Evolutionary conservation across 768 basidiomycete genomes (phyloP).

Genomic region (Mycena olivaceomarginata): DNA sequence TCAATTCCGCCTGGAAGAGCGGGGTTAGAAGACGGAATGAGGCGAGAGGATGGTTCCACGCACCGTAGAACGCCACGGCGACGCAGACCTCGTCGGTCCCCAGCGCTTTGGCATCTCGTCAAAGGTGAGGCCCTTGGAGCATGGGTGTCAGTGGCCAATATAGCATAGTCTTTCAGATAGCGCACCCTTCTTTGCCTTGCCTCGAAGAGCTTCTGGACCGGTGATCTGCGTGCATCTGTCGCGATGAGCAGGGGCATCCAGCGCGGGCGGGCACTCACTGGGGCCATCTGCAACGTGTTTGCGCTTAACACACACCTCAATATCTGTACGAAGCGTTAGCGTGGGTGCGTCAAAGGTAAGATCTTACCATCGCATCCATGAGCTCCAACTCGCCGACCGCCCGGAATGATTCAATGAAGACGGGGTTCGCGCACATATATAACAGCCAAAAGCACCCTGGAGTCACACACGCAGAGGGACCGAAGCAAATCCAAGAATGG

Average conservation of each 20-base stretch:
- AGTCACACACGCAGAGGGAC: slow-evolving; percentile 23
- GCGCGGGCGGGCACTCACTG: slow-evolving; percentile 7
- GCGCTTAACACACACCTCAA: background rate
- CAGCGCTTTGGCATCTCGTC: background rate
- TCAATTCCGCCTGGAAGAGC: no score
- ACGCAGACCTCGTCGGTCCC: background rate
- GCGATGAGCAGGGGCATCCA: slow-evolving; percentile 12
- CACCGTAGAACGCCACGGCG: no score
- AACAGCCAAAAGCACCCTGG: slow-evolving; percentile 9
- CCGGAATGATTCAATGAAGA: slow-evolving; percentile 3
- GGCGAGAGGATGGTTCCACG: no score
- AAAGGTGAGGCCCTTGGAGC: slow-evolving; percentile 5
- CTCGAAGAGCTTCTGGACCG: background rate
- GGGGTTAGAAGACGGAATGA: no score
- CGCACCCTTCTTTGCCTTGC: slow-evolving; percentile 2
- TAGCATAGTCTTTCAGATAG: slow-evolving; percentile 9
- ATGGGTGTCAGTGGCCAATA: slow-evolving; percentile 10
- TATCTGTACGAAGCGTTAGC: background rate
- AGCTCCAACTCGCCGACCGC: slow-evolving; percentile 8
- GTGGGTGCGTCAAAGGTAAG: no score
- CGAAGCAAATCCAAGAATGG: no score
- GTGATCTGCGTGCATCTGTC: slow-evolving; percentile 6
- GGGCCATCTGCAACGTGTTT: slow-evolving; percentile 6
- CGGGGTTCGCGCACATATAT: background rate
- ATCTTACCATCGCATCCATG: background rate